Conservation (phyloP, 192 early-diverging fungal species). For the Allomyces arbusculus region DNA sequence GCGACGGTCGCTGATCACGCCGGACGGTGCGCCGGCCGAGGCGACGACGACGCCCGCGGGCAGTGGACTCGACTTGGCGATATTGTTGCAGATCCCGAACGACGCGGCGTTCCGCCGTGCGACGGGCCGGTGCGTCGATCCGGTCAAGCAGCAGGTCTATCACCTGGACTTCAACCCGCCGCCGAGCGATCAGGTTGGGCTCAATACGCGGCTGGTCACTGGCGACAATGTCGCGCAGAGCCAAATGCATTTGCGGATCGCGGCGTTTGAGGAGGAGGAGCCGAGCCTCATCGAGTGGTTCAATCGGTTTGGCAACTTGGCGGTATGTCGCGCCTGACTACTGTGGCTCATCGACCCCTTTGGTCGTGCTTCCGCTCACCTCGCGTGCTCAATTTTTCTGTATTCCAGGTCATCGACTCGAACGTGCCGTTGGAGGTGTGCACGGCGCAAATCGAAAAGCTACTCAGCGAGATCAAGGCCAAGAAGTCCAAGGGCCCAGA, state of each 20-base stretch:
- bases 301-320: slow-evolving; percentile 21
- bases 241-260: slow-evolving; percentile 32
- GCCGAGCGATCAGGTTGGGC: slow-evolving; percentile 19
- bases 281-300: slow-evolving; percentile 32
- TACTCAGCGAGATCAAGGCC: no score
- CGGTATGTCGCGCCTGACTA: slow-evolving; percentile 4
- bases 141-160: slow-evolving; percentile 23
- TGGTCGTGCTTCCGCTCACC: no score
- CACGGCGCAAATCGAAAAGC: no score
- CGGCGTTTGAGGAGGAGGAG: slow-evolving; percentile 30
- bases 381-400: no score
- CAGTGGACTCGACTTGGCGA: slow-evolving; percentile 23
- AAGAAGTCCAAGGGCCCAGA: background rate
- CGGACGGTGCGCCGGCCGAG: slow-evolving; percentile 5
- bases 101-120: slow-evolving; percentile 23
- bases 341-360: no score
- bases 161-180: slow-evolving; percentile 34
- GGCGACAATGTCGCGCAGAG: background rate
- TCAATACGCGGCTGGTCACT: no score
- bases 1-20: slow-evolving; percentile 20
- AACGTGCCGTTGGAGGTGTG: no score
- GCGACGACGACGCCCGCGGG: slow-evolving; percentile 4
- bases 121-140: slow-evolving; percentile 23
- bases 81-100: slow-evolving; percentile 30
- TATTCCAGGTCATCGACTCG: no score